phyloP scores from a whole-genome alignment of 169 alveolate genomes.

The Plasmodium inui region DNA sequence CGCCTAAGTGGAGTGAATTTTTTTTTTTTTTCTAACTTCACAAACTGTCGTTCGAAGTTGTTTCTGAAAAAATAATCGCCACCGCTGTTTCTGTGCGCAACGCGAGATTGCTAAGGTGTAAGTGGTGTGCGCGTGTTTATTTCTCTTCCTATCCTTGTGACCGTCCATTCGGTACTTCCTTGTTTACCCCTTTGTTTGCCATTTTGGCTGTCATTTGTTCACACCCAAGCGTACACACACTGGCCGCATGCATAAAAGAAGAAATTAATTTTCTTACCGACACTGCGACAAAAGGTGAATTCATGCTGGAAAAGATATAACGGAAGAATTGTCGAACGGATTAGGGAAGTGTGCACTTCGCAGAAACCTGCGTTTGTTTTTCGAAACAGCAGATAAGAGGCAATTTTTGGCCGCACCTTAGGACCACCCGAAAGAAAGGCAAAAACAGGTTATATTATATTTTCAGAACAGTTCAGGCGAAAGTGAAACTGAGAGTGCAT shows the following conservation, averaged over 20 bases:
- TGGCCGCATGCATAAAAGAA: background rate
- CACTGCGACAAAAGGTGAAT: background rate
- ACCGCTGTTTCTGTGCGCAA: background rate
- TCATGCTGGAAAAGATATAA: background rate
- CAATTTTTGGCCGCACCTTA: background rate
- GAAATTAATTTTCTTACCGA: background rate
- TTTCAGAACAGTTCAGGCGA: background rate
- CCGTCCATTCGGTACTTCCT: background rate
- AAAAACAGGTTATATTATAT: background rate
- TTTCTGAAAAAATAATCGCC: background rate
- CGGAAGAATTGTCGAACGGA: background rate
- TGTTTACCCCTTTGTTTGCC: background rate
- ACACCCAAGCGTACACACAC: background rate
- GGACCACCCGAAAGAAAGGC: background rate
- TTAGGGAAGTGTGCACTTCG: background rate
- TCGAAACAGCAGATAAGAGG: background rate
- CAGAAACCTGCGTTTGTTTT: background rate
- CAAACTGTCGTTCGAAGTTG: background rate
- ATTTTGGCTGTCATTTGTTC: background rate
- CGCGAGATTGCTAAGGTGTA: conserved; percentile 6
- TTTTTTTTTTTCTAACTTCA: background rate
- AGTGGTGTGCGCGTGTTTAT: background rate
- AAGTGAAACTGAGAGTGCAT: background rate
- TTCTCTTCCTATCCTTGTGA: background rate
- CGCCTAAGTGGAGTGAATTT: background rate